phyloP scores from a whole-genome alignment of 345 rosid species.

The Excoecaria cochinchinensis region DNA sequence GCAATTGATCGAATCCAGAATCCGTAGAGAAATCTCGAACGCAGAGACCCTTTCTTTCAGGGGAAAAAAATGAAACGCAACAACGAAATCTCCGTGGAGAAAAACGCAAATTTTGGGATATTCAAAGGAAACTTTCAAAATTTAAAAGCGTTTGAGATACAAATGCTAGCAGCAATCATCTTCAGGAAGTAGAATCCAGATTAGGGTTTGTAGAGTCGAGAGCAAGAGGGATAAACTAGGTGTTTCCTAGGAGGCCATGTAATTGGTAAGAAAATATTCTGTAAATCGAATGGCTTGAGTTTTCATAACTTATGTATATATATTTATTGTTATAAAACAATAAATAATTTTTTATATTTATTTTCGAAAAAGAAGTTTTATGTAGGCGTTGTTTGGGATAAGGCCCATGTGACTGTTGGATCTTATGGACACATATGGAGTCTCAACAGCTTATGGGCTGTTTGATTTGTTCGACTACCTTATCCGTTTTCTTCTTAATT shows the following conservation, averaged over 20 bases:
- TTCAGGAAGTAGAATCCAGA: neutral
- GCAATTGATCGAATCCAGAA: neutral
- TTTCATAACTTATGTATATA: neutral
- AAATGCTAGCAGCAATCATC: neutral
- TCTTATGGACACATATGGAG: neutral
- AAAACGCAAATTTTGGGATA: neutral
- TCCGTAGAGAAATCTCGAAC: neutral
- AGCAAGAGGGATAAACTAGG: neutral
- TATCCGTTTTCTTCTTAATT: neutral
- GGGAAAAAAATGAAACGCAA: neutral
- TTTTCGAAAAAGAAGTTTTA: no score
- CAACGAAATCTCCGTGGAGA: neutral
- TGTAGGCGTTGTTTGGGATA: neutral
- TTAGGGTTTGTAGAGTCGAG: slow-evolving; percentile 11
- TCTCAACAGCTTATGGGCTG: neutral
- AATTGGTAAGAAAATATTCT: neutral
- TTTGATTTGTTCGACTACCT: neutral
- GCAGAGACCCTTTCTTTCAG: neutral
- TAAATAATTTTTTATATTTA: no score
- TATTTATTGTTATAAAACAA: neutral
- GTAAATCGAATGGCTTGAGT: no score
- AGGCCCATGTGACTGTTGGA: neutral
- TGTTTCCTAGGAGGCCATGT: neutral
- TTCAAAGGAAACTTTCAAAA: neutral
- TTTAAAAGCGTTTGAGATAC: neutral